A percentile compares a stretch with the other conserved stretches of the same genome.
phyloP scores from a whole-genome alignment of 1,284 basidiomycete species.

The Cryptococcus sp. region DNA sequence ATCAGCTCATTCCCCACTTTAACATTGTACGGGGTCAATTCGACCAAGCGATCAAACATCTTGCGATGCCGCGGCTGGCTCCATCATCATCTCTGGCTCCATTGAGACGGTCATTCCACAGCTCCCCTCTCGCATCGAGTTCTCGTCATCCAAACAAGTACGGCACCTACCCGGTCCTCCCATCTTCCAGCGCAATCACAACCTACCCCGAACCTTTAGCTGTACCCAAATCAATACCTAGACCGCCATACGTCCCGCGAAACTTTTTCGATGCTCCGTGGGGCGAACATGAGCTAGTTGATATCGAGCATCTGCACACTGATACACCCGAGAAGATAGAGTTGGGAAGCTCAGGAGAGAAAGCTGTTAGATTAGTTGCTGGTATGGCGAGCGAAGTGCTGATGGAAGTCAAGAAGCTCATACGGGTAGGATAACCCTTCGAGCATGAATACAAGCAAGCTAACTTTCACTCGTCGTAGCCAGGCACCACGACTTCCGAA shows the following conservation, averaged over 20 bases:
- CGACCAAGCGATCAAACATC: too few species aligned
- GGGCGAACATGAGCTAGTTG: conserved; percentile 53
- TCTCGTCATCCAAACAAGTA: conserved; percentile 12
- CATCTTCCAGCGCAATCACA: conserved; percentile 30
- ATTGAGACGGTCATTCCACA: too few species aligned
- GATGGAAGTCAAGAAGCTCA: conserved; percentile 60
- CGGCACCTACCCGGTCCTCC: conserved; percentile 39
- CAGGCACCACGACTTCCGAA: conserved; percentile 70
- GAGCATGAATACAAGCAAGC: neutral
- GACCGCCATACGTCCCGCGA: conserved; percentile 64
- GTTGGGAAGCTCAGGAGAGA: conserved; percentile 64
- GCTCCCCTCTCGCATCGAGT: too few species aligned
- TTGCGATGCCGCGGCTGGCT: too few species aligned
- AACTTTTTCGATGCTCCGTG: conserved; percentile 42
- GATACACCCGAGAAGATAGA: conserved; percentile 56
- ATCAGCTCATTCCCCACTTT: too few species aligned
- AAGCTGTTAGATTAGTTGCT: conserved; percentile 62
- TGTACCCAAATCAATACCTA: conserved; percentile 63
- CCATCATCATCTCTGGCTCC: too few species aligned
- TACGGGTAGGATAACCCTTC: conserved; percentile 56
- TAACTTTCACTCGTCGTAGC: conserved; percentile 54
- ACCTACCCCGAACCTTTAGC: conserved; percentile 52
- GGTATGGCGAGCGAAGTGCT: conserved; percentile 65
- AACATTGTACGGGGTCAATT: too few species aligned
- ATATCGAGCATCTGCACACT: conserved; percentile 57